A percentile compares a stretch with the other conserved stretches of the same genome.
Evolutionary conservation across 768 basidiomycete species (phyloP).

Genomic region (Russula foetens): DNA sequence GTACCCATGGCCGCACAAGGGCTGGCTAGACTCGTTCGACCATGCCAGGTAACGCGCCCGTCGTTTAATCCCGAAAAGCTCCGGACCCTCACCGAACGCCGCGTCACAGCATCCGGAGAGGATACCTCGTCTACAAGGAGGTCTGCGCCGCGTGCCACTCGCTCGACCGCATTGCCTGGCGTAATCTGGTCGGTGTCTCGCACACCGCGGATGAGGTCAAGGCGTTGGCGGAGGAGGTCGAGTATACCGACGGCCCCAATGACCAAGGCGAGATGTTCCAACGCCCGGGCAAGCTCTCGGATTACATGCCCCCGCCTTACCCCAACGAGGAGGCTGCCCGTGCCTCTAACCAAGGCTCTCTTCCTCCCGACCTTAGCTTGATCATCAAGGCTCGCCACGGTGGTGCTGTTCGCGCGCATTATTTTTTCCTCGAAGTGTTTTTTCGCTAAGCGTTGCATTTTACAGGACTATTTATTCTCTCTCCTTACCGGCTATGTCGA

Average conservation of each 20-base stretch:
- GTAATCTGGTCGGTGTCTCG: slow-evolving; percentile 96
- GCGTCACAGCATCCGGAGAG: slow-evolving; percentile 74
- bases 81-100: slow-evolving; percentile 13
- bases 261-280: slow-evolving; percentile 97
- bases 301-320: slow-evolving; percentile 93
- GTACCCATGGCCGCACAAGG: slow-evolving; percentile 91
- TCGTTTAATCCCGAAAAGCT: not conserved
- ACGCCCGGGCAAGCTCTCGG: slow-evolving; percentile 95
- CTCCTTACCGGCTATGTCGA: slow-evolving; percentile 96
- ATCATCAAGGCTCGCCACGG: slow-evolving; percentile 98
- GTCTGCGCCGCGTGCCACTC: slow-evolving; percentile 99
- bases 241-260: slow-evolving; percentile 95
- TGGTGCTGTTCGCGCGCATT: slow-evolving; percentile 64
- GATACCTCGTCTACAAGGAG: slow-evolving; percentile 96
- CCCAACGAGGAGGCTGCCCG: slow-evolving; percentile 97
- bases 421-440: not conserved
- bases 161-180: slow-evolving; percentile 98
- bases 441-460: not conserved
- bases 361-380: slow-evolving; percentile 94
- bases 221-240: slow-evolving; percentile 90
- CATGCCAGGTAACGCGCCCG: slow-evolving; percentile 72
- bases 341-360: slow-evolving; percentile 87
- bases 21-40: slow-evolving; percentile 86
- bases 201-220: slow-evolving; percentile 89
- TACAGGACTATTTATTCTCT: slow-evolving; percentile 96